Percentiles rank a stretch among this genome's conserved stretches.
These are phyloP conservation scores for Penicillium sp. DNA, from an alignment of 2,329 filamentous ascomycete species.

Conservation along the genomic window DNA sequence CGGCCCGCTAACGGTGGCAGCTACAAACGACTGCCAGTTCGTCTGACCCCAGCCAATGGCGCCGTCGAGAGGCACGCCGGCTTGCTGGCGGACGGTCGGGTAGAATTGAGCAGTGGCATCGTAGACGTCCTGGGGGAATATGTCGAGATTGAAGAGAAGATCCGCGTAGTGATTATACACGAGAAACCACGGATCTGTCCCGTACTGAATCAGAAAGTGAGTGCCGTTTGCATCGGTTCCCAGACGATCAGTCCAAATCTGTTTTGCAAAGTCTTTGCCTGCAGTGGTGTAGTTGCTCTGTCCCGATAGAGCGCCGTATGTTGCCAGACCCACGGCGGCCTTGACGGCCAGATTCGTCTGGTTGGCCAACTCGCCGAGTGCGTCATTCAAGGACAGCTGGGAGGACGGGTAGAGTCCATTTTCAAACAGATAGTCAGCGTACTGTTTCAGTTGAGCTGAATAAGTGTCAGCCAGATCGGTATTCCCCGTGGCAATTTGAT, in stretches of 20 bases:
- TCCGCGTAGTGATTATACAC: slow-evolving; percentile 37
- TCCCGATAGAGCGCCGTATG: slow-evolving; percentile 21
- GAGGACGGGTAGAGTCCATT: slow-evolving; percentile 30
- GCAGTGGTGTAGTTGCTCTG: slow-evolving; percentile 28
- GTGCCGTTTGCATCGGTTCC: slow-evolving; percentile 27
- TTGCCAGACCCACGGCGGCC: slow-evolving; percentile 36
- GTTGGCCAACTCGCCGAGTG: slow-evolving; percentile 32
- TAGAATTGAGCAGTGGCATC: slow-evolving; percentile 31
- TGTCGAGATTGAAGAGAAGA: slow-evolving; percentile 28
- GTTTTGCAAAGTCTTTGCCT: slow-evolving; percentile 28
- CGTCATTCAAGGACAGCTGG: slow-evolving; percentile 38
- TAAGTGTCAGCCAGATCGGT: slow-evolving; percentile 28
- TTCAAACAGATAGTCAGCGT: slow-evolving; percentile 32
- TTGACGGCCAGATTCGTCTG: slow-evolving; percentile 42
- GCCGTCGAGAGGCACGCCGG: slow-evolving; percentile 32
- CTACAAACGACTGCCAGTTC: slow-evolving; percentile 35
- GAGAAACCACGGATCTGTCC: slow-evolving; percentile 23
- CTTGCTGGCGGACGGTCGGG: slow-evolving; percentile 22
- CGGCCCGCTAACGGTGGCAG: slow-evolving; percentile 20
- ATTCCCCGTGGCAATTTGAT: slow-evolving; percentile 31
- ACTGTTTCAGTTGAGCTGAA: slow-evolving; percentile 26
- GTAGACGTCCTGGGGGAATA: slow-evolving; percentile 31
- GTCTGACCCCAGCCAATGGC: slow-evolving; percentile 32
- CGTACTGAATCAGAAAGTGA: slow-evolving; percentile 33
- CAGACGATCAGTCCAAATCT: slow-evolving; percentile 26